These are phyloP conservation scores for Ocimum tenuiflorum DNA, from an alignment of 257 asterid species.

Conservation along the genomic window DNA sequence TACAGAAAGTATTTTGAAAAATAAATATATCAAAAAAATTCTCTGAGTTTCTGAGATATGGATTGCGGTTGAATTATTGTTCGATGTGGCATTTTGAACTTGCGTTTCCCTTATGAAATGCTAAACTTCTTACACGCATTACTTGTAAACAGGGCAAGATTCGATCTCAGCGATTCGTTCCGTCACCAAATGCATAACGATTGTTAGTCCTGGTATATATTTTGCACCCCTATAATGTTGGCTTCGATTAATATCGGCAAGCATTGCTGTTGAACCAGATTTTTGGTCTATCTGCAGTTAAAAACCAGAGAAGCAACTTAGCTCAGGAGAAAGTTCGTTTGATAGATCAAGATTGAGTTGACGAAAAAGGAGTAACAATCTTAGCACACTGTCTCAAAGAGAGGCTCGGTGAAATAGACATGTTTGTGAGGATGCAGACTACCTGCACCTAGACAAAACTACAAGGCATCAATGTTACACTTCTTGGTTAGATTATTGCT, in stretches of 20 bases:
- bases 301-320: constrained; percentile 27
- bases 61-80: too few relatives aligned
- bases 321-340: constrained; percentile 14
- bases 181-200: constrained; percentile 57
- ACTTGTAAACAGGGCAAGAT: constrained; percentile 44
- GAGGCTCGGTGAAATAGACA: too few relatives aligned
- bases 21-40: too few relatives aligned
- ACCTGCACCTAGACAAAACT: too few relatives aligned
- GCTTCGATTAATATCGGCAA: background rate
- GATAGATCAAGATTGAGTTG: constrained; percentile 9
- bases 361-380: too few relatives aligned
- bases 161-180: constrained; percentile 57
- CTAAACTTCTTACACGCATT: constrained; percentile 4
- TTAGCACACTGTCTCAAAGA: too few relatives aligned
- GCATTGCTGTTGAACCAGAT: constrained; percentile 5
- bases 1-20: too few relatives aligned
- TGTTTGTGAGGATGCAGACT: too few relatives aligned
- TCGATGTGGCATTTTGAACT: too few relatives aligned
- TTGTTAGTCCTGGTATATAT: constrained; percentile 82
- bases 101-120: background rate
- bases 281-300: constrained; percentile 34
- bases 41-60: too few relatives aligned
- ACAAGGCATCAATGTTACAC: constrained; percentile 2
- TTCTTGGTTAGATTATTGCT: background rate
- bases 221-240: background rate